phyloP scores from a whole-genome alignment of 208 protist species.

The Acanthamoeba triangularis region DNA sequence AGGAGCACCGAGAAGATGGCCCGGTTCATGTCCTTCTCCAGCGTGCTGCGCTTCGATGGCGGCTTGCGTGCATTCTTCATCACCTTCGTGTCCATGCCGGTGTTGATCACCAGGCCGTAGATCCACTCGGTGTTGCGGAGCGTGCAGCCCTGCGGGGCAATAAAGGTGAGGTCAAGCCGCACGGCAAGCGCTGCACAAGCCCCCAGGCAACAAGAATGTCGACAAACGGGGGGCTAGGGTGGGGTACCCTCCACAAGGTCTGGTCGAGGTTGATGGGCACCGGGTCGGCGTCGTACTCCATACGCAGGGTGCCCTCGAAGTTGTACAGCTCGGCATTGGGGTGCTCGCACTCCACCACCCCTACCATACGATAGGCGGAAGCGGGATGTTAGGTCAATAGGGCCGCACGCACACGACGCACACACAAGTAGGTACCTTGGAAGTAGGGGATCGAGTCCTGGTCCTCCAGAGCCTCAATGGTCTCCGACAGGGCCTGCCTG shows the following conservation, averaged over 20 bases:
- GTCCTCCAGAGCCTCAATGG: not conserved
- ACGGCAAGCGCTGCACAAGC: too few species aligned
- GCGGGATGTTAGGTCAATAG: too few species aligned
- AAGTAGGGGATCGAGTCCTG: not conserved
- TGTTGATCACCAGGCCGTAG: slow-evolving; percentile 87
- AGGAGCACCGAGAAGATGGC: slow-evolving; percentile 13
- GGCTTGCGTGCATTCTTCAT: slow-evolving; percentile 81
- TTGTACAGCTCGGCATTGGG: slow-evolving; percentile 90
- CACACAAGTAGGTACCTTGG: not conserved
- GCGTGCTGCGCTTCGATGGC: slow-evolving; percentile 80
- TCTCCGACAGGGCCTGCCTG: slow-evolving; percentile 36
- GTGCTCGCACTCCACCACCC: slow-evolving; percentile 82
- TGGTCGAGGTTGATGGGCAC: slow-evolving; percentile 36
- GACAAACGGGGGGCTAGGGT: too few species aligned
- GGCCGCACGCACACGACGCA: too few species aligned
- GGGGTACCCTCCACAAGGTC: slow-evolving; percentile 23
- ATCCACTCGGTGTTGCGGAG: slow-evolving; percentile 87
- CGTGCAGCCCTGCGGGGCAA: slow-evolving; percentile 72
- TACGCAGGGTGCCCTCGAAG: slow-evolving; percentile 84
- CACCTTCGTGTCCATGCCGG: slow-evolving; percentile 86
- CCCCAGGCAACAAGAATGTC: not conserved
- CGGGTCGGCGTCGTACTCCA: not conserved
- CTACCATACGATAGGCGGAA: not conserved
- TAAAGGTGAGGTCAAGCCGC: too few species aligned
- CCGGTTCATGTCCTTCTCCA: slow-evolving; percentile 86